phyloP scores from a whole-genome alignment of 306 rosid genomes.

The Oxytropis ochrocephala region DNA sequence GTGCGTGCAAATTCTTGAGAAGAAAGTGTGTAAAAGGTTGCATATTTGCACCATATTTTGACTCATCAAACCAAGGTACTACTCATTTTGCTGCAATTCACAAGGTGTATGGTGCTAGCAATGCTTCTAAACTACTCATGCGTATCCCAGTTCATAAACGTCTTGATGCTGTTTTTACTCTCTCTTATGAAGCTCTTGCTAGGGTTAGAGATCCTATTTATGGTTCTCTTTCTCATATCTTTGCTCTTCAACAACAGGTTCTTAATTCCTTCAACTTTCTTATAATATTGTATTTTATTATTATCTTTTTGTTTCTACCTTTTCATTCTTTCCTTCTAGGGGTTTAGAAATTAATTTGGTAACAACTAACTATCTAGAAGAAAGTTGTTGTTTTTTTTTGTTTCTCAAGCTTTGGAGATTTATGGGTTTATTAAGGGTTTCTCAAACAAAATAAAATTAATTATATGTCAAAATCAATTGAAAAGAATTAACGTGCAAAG shows the following conservation, averaged over 20 bases:
- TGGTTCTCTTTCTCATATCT: constrained; percentile 77
- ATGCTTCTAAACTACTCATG: constrained; percentile 77
- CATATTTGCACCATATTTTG: constrained; percentile 86
- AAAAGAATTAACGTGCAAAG: too few species aligned
- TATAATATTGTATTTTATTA: too few species aligned
- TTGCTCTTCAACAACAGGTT: constrained; percentile 90
- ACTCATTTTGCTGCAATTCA: constrained; percentile 91
- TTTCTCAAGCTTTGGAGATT: too few species aligned
- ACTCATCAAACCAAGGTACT: constrained; percentile 65
- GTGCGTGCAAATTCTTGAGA: constrained; percentile 87
- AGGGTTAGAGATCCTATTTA: constrained; percentile 85
- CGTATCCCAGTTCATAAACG: constrained; percentile 57
- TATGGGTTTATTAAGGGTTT: too few species aligned
- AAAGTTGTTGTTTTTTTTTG: too few species aligned
- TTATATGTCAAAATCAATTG: too few species aligned
- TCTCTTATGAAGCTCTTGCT: constrained; percentile 76
- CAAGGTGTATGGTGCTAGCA: constrained; percentile 95
- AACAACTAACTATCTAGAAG: too few species aligned
- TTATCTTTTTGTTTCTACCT: too few species aligned
- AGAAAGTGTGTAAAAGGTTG: constrained; percentile 80
- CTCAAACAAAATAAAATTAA: too few species aligned
- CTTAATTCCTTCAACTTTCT: too few species aligned
- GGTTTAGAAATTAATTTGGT: too few species aligned
- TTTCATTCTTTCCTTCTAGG: too few species aligned
- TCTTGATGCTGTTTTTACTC: constrained; percentile 72